Percentiles rank a stretch among this genome's conserved stretches.
Conservation (phyloP, 345 rosid species). For the Populus simonii region DNA sequence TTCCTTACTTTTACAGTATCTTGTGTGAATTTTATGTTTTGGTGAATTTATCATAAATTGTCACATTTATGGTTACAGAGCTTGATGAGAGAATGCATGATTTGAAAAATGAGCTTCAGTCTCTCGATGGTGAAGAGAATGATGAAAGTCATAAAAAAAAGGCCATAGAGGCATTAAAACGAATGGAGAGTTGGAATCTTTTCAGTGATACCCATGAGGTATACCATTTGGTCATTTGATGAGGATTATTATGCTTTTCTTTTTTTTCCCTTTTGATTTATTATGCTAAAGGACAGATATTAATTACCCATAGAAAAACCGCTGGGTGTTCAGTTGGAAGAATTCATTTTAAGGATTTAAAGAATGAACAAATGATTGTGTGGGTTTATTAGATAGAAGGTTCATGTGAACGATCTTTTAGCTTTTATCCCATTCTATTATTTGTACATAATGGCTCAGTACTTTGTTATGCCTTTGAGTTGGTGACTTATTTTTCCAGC, state of each 20-base stretch:
- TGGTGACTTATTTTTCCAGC: conserved; percentile 22
- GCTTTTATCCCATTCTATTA: not conserved
- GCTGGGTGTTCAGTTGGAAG: not conserved
- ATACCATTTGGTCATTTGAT: conserved; percentile 14
- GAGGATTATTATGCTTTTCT: conserved; percentile 11
- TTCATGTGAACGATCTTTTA: not conserved
- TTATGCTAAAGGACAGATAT: not conserved
- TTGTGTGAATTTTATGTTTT: not conserved
- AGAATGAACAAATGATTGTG: not conserved
- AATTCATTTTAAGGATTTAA: not conserved
- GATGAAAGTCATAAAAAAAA: conserved; percentile 80
- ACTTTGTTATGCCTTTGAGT: conserved; percentile 1
- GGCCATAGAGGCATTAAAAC: conserved; percentile 74
- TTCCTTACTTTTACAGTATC: not conserved
- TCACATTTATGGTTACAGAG: conserved; percentile 43
- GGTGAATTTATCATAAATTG: not conserved
- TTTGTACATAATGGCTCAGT: not conserved
- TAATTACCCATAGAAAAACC: not conserved
- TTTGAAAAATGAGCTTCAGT: conserved; percentile 86
- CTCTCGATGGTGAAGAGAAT: conserved; percentile 80
- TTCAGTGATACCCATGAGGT: conserved; percentile 83
- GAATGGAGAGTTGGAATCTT: conserved; percentile 98
- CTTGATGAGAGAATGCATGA: conserved; percentile 97
- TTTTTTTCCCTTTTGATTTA: conserved; percentile 4
- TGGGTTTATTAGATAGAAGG: not conserved